phyloP scores from a whole-genome alignment of 768 basidiomycete genomes.

The Pleurotus tuber-regium region DNA sequence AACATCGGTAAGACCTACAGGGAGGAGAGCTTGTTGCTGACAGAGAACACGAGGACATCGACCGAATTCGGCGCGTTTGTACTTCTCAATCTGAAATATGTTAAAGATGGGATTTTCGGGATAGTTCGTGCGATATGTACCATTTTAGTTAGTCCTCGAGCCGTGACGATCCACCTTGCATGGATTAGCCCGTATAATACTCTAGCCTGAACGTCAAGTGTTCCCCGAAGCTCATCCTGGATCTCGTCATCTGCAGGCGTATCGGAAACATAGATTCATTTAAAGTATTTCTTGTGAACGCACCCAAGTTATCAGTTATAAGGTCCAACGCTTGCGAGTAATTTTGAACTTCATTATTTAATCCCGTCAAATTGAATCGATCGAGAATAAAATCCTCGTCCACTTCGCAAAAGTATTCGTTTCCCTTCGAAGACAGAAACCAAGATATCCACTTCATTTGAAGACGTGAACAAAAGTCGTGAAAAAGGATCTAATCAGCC shows the following conservation, averaged over 20 bases:
- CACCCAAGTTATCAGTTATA: slow-evolving; percentile 94
- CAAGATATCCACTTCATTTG: slow-evolving; percentile 87
- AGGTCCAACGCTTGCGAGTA: slow-evolving; percentile 93
- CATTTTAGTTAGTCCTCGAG: slow-evolving; percentile 93
- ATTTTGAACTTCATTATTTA: slow-evolving; percentile 95
- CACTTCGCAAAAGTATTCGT: slow-evolving; percentile 99
- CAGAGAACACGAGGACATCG: slow-evolving; percentile 98
- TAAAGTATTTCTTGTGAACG: slow-evolving; percentile 21
- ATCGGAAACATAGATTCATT: background rate
- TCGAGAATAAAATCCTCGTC: slow-evolving; percentile 99
- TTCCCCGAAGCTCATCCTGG: slow-evolving; percentile 89
- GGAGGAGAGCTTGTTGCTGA: slow-evolving; percentile 91
- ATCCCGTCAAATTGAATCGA: slow-evolving; percentile 95
- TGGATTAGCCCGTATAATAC: slow-evolving; percentile 96
- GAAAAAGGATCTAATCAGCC: slow-evolving; percentile 8
- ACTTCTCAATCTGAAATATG: slow-evolving; percentile 79
- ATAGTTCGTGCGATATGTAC: slow-evolving; percentile 34
- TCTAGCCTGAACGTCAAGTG: slow-evolving; percentile 90
- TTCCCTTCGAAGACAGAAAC: slow-evolving; percentile 96
- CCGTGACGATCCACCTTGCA: slow-evolving; percentile 95
- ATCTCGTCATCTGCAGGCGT: slow-evolving; percentile 81
- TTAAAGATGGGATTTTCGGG: background rate
- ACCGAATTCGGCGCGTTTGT: slow-evolving; percentile 97
- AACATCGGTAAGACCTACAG: slow-evolving; percentile 95
- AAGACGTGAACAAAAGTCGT: slow-evolving; percentile 5